A percentile compares a stretch with the other conserved stretches of the same genome.
Conservation (phyloP, 2,329 filamentous ascomycete species). For the Epichloe typhina region DNA sequence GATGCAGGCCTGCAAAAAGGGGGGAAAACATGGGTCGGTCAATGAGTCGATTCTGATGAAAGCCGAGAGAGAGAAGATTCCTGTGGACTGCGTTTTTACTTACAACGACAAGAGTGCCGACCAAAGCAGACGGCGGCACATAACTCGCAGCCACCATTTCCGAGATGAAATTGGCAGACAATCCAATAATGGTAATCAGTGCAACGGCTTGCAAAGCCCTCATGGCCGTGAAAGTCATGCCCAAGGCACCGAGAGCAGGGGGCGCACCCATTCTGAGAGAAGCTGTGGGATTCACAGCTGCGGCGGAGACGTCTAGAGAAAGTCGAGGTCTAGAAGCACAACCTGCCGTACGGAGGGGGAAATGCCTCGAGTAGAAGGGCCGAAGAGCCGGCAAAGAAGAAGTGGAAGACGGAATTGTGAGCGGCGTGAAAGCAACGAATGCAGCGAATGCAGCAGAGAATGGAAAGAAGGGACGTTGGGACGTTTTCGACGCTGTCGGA, state of each 20-base stretch:
- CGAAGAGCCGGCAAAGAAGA: conserved; percentile 18
- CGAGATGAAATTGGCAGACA: conserved; percentile 70
- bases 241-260: conserved; percentile 55
- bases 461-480: not conserved
- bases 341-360: conserved; percentile 27
- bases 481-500: not conserved
- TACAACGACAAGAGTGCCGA: conserved; percentile 71
- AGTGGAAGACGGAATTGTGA: conserved; percentile 21
- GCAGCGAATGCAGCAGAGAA: too few relatives aligned
- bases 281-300: conserved; percentile 10
- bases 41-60: not conserved
- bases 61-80: not conserved
- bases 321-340: conserved; percentile 27
- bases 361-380: conserved; percentile 28
- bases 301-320: conserved; percentile 23
- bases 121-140: conserved; percentile 55
- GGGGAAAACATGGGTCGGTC: too few relatives aligned
- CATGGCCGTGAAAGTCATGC: conserved; percentile 63
- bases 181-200: conserved; percentile 65
- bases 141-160: conserved; percentile 56
- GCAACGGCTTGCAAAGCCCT: conserved; percentile 58
- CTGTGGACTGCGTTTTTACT: conserved; percentile 21
- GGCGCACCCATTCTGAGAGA: conserved; percentile 29
- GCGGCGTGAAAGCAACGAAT: not conserved
- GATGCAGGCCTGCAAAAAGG: conserved; percentile 53